These are phyloP conservation scores for Dactylellina drechsleri DNA, from an alignment of 2,329 filamentous ascomycete genomes.

Conservation along the genomic window DNA sequence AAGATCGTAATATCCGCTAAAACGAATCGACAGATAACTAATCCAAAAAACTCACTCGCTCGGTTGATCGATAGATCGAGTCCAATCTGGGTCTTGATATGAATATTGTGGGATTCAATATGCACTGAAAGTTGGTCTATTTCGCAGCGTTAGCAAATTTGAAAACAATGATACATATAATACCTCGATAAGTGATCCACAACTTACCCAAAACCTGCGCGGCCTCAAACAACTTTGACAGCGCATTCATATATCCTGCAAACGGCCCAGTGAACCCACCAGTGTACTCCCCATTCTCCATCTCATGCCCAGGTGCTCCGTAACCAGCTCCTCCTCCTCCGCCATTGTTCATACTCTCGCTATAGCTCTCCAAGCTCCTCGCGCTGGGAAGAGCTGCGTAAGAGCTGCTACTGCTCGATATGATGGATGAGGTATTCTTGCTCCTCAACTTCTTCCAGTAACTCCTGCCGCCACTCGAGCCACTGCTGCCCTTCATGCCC, in stretches of 20 bases:
- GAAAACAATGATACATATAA: not conserved
- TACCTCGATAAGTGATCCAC: not conserved
- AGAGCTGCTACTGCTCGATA: slow-evolving; percentile 64
- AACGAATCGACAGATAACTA: slow-evolving; percentile 96
- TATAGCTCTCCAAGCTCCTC: slow-evolving; percentile 58
- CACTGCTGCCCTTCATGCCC: slow-evolving; percentile 65
- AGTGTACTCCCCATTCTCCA: slow-evolving; percentile 37
- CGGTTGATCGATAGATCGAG: slow-evolving; percentile 92
- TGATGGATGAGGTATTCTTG: slow-evolving; percentile 70
- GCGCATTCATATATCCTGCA: slow-evolving; percentile 86
- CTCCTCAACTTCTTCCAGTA: slow-evolving; percentile 83
- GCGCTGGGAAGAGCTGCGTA: slow-evolving; percentile 42
- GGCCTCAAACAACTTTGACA: slow-evolving; percentile 91
- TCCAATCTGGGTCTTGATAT: slow-evolving; percentile 89
- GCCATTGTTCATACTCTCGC: slow-evolving; percentile 62
- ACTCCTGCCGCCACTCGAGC: slow-evolving; percentile 64
- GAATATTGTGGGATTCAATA: slow-evolving; percentile 82
- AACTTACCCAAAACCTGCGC: slow-evolving; percentile 87
- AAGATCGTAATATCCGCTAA: slow-evolving; percentile 82
- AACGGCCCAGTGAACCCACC: slow-evolving; percentile 83
- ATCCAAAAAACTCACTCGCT: slow-evolving; percentile 96
- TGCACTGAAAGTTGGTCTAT: slow-evolving; percentile 56
- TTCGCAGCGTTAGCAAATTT: slow-evolving; percentile 4
- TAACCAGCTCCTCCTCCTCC: slow-evolving; percentile 60
- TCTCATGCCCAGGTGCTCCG: slow-evolving; percentile 61